Evolutionary conservation across 306 rosid species (phyloP), one percentile per base, ranked within the genome.

Genomic region (Vigna mungo): DNA sequence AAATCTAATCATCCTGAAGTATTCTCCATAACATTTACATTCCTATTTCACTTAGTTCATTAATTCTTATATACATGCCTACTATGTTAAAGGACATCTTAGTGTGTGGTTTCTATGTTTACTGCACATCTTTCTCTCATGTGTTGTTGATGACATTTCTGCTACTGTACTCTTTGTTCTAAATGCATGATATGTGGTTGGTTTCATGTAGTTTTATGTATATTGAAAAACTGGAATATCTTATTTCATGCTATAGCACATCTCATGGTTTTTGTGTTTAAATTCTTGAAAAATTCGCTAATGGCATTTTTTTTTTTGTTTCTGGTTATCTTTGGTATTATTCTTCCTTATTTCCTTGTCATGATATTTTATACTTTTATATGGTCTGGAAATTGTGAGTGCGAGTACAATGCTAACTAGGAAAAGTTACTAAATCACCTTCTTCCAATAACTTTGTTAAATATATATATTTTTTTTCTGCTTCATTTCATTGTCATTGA

Each of bases 401-500:
- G 55, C 21, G 0, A 6, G 18, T 75, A 16, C 68, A 36, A 41
- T 79, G 81, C 78, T 62, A 68, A 54, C 71, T 74, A n/a, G 48
- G 58, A 66, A 65, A 53, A 43, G 53, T 41, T 63, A 53, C 64
- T 59, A 32, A 32, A 72, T 47, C 53, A 67, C 70, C 41, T 67
- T 25, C 44, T 67, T 39, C 62, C 74, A 36, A 23, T 77, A 49
- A 52, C 48, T 65, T 71, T 37, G 37, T 20, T 54, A 76, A 27
- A 34, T 51, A 25, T 48, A 9, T 51, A 34, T 54, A 9, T 30
- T 30, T 23, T 68, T 69, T n/a, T 58, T 70, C 25, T 46, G 41
- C n/a, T 49, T 74, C 52, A 66, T 82, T 25, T 66, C 47, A 55
- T 82, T 36, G 78, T 80, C 60, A 71, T 80, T 68, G 63, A 39